These are phyloP conservation scores for Termitomyces sp. DNA, from an alignment of 1,284 basidiomycete genomes.

Conservation along the genomic window DNA sequence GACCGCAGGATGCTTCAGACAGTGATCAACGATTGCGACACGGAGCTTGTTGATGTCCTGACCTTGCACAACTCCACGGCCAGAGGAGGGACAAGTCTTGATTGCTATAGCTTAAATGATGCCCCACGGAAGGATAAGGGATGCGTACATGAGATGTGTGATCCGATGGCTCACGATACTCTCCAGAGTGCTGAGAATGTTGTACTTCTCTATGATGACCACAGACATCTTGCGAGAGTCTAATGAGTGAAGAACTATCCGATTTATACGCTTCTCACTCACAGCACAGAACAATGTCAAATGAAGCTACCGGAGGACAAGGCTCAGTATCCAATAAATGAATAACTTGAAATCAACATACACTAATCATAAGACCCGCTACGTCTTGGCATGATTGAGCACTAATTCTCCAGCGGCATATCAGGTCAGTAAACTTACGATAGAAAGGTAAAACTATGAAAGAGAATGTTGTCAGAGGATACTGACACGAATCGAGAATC, in stretches of 20 bases:
- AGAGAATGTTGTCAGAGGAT: conserved; percentile 5
- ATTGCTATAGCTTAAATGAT: conserved; percentile 4
- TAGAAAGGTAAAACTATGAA: conserved; percentile 40
- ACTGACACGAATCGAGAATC: neutral
- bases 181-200: conserved; percentile 53
- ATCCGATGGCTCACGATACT: conserved; percentile 60
- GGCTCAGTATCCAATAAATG: conserved; percentile 6
- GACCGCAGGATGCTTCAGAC: conserved; percentile 50
- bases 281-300: conserved; percentile 52
- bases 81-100: conserved; percentile 63
- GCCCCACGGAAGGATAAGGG: neutral
- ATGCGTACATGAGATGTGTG: conserved; percentile 53
- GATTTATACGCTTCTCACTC: conserved; percentile 16
- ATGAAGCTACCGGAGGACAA: conserved; percentile 37
- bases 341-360: conserved; percentile 25
- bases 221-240: conserved; percentile 42
- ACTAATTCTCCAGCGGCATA: neutral
- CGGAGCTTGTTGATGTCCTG: neutral
- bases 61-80: conserved; percentile 64
- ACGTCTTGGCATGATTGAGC: conserved; percentile 42
- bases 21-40: conserved; percentile 3
- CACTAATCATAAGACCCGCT: conserved; percentile 56
- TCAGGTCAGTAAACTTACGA: conserved; percentile 25
- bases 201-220: conserved; percentile 66
- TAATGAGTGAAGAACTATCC: neutral